Base-by-base conservation (phyloP, 768 basidiomycete species). In the Tylopilus rubrobrunneus region DNA sequence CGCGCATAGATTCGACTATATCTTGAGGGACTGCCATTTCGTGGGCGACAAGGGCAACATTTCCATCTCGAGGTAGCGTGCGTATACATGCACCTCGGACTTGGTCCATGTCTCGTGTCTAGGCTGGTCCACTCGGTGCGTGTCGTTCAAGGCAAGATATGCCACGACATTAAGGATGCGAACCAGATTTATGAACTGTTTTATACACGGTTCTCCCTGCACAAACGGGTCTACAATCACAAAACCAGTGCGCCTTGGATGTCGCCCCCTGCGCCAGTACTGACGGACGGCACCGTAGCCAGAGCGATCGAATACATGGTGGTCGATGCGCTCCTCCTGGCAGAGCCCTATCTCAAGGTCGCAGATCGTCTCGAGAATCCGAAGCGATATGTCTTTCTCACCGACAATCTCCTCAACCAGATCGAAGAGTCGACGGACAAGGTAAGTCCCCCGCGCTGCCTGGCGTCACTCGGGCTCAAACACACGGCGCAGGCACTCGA, bases 281-380 rank as follows among this genome's bases (percentile, higher is more conserved):
- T 54, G 21, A 53, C 34, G 15, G 2, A 8, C 12, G 0, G 45
- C 5, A 7, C 17, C 23, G 31, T 31, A 87, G 89, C 87, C 4
- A 86, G 80, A 59, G 83, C 87, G 0, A 85, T 92, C 47, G 91
- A 91, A 66, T 81, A 85, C 62, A 92, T 92, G 91, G 73, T 92
- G n/a, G 76, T 89, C 12, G 90, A 92, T 59, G 87, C 79, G 0
- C 75, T 93, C 19, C 70, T 85, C 1, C 70, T 72, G 0, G 91
- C 91, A 0, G 87, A 93, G 37, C 78, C 82, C 0, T 52, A 78
- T 54, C 66, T 92, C 64, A 74, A 82, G 42, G 78, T 92, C 44
- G 82, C 86, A 0, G 66, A 75, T 1, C 71, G 73, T 5, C 76
- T 91, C 14, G 66, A 76, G 27, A 66, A 87, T 17, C 83, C 89